A percentile compares a stretch with the other conserved stretches of the same genome.
These are phyloP conservation scores for Lumnitzera littorea DNA, from an alignment of 345 rosid species.

Conservation along the genomic window DNA sequence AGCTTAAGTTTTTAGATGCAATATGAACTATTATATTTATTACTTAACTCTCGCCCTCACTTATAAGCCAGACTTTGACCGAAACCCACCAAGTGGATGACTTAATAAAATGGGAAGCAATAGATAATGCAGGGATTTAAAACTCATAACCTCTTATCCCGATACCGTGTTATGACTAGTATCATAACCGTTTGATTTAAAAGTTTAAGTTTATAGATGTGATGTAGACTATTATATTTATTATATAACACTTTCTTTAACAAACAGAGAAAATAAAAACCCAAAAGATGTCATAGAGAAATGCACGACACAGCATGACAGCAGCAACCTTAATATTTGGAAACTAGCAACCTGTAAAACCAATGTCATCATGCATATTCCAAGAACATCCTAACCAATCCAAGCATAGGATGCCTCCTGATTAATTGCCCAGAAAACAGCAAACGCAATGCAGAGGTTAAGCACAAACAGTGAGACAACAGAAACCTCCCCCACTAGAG, in stretches of 20 bases:
- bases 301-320: slow-evolving; percentile 88
- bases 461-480: slow-evolving; percentile 53
- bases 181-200: no score
- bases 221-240: no score
- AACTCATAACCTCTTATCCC: no score
- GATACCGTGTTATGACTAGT: no score
- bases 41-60: no score
- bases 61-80: no score
- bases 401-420: slow-evolving; percentile 73
- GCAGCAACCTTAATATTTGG: slow-evolving; percentile 98
- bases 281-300: slow-evolving; percentile 99
- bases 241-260: slow-evolving; percentile 76
- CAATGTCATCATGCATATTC: slow-evolving; percentile 95
- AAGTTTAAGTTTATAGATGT: no score
- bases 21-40: no score
- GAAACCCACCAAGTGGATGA: no score
- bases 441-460: slow-evolving; percentile 49
- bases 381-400: slow-evolving; percentile 96
- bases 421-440: slow-evolving; percentile 62
- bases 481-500: slow-evolving; percentile 65
- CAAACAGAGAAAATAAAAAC: slow-evolving; percentile 87
- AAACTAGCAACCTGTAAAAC: slow-evolving; percentile 88
- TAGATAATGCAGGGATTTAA: no score
- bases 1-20: no score
- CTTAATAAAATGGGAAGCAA: no score